These are phyloP conservation scores for Marchantia polymorpha DNA, from an alignment of 225 moss, liverwort and hornwort species.

Conservation along the genomic window DNA sequence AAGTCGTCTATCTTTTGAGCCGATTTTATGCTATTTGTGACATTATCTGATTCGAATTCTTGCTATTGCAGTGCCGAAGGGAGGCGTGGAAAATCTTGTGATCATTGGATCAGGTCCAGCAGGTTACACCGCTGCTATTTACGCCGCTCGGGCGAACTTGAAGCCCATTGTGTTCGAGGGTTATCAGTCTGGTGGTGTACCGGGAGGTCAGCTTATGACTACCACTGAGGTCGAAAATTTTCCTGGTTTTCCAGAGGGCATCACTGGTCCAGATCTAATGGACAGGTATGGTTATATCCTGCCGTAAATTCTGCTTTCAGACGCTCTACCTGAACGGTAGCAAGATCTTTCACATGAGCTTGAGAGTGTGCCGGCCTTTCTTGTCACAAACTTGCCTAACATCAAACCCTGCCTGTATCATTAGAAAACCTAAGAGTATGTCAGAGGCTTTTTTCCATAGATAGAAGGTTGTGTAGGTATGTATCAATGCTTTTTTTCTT, in stretches of 20 bases:
- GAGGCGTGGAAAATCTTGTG: slow-evolving; percentile 91
- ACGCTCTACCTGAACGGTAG: too few species aligned
- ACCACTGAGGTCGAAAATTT: slow-evolving; percentile 98
- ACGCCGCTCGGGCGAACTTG: slow-evolving; percentile 87
- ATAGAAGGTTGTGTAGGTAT: too few species aligned
- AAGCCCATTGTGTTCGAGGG: slow-evolving; percentile 92
- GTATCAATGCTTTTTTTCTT: too few species aligned
- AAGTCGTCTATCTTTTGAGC: not conserved
- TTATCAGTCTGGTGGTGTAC: slow-evolving; percentile 80
- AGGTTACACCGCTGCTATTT: slow-evolving; percentile 97
- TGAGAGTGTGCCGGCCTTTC: too few species aligned
- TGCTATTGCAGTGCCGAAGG: slow-evolving; percentile 57
- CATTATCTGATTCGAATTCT: not conserved
- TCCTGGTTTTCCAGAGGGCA: slow-evolving; percentile 91
- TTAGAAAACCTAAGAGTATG: too few species aligned
- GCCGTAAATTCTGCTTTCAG: not conserved
- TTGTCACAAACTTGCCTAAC: too few species aligned
- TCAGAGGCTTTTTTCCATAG: too few species aligned
- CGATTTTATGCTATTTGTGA: not conserved
- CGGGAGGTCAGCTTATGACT: slow-evolving; percentile 97
- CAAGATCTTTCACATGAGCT: too few species aligned
- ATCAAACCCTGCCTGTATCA: too few species aligned
- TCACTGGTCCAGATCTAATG: slow-evolving; percentile 90
- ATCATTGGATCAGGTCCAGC: slow-evolving; percentile 95
- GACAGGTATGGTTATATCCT: slow-evolving; percentile 56